A percentile compares a stretch with the other conserved stretches of the same genome.
Conservation (phyloP, 139 green algal genomes). For the Volvox africanus region DNA sequence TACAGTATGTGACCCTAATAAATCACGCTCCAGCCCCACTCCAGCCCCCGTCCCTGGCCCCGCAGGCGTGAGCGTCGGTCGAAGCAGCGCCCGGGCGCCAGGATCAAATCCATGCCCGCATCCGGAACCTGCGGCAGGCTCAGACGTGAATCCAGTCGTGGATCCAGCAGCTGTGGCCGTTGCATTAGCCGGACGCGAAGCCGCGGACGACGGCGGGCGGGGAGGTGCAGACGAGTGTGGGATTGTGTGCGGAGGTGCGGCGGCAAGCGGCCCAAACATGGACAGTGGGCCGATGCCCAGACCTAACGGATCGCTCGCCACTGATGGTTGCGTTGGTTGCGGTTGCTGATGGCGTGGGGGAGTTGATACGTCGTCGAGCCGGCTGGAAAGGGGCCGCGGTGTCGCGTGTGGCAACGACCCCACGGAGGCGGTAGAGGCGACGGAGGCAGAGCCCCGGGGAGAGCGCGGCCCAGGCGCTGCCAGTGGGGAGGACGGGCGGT, state of each 20-base stretch:
- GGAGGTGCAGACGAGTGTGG: not conserved
- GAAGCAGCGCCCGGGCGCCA: too few species aligned
- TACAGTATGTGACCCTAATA: too few species aligned
- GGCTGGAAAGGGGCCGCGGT: not conserved
- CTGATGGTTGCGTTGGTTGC: not conserved
- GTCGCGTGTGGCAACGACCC: not conserved
- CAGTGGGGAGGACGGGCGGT: too few species aligned
- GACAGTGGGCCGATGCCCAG: not conserved
- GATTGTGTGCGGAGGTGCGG: not conserved
- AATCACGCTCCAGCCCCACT: too few species aligned
- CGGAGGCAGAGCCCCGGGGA: not conserved
- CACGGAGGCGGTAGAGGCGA: not conserved
- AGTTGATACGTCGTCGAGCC: not conserved
- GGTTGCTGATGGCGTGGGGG: not conserved
- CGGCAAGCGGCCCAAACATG: conserved; percentile 13
- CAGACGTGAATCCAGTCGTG: too few species aligned
- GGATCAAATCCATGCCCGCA: too few species aligned
- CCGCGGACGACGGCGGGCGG: not conserved
- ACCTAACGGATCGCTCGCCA: not conserved
- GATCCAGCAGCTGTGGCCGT: too few species aligned
- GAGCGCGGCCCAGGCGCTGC: not conserved
- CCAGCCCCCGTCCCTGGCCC: too few species aligned
- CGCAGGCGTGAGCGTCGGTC: too few species aligned
- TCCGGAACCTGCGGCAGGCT: too few species aligned
- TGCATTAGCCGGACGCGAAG: not conserved